Percentiles rank a stretch among this genome's conserved stretches.
Evolutionary conservation across 2,329 filamentous ascomycete species (phyloP).

Genomic region (Phaeosphaeriaceae sp.): DNA sequence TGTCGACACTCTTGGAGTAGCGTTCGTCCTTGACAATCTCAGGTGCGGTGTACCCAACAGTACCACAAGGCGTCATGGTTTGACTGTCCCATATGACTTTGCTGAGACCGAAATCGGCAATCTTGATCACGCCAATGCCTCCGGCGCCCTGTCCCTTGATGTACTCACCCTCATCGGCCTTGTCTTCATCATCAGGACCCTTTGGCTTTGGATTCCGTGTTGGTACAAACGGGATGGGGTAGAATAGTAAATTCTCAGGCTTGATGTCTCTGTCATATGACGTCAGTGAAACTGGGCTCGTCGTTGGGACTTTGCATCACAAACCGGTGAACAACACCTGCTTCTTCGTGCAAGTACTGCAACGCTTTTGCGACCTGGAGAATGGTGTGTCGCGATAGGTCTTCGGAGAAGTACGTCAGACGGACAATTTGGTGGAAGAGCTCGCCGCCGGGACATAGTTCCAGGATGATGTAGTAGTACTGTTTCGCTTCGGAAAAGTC

Average conservation of each 20-base stretch:
- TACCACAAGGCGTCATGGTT: conserved; percentile 99
- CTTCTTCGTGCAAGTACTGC: conserved; percentile 92
- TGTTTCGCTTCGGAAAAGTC: conserved; percentile 93
- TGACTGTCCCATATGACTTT: conserved; percentile 98
- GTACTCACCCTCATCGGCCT: conserved; percentile 95
- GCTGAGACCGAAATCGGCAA: conserved; percentile 95
- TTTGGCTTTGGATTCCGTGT: conserved; percentile 81
- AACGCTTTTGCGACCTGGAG: conserved; percentile 92
- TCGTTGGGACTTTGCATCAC: conserved; percentile 37
- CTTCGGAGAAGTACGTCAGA: conserved; percentile 97
- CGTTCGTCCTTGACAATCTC: conserved; percentile 99
- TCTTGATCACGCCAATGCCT: conserved; percentile 94
- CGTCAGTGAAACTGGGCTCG: conserved; percentile 40
- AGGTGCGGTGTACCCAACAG: conserved; percentile 95
- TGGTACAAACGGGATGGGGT: conserved; percentile 81
- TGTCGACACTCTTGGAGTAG: conserved; percentile 98
- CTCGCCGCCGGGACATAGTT: conserved; percentile 93
- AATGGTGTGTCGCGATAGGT: conserved; percentile 93
- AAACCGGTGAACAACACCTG: conserved; percentile 95
- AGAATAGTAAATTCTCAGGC: conserved; percentile 95
- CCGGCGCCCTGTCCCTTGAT: conserved; percentile 80
- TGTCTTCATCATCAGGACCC: conserved; percentile 92
- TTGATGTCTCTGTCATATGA: conserved; percentile 82
- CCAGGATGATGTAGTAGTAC: conserved; percentile 97
- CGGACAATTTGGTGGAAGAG: conserved; percentile 98